A percentile compares a stretch with the other conserved stretches of the same genome.
Evolutionary conservation across 192 early-diverging fungal species (phyloP).

Genomic region (Allomyces macrogynus): DNA sequence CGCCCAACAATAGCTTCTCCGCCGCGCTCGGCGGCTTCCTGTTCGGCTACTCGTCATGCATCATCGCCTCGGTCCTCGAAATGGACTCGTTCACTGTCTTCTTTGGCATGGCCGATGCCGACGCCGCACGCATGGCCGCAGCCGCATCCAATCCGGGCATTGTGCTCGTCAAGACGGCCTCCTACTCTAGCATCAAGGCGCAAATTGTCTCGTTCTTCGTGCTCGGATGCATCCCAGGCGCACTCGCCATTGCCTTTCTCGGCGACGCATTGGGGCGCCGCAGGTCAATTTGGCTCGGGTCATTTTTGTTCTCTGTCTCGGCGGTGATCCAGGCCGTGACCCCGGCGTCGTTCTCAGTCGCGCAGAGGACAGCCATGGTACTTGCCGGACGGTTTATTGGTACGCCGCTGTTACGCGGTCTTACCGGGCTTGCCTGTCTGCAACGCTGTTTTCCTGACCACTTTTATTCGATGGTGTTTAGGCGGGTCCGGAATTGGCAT

Average conservation of each 20-base stretch:
- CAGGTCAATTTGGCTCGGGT: neutral
- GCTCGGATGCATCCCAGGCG: neutral
- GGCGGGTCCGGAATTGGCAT: constrained; percentile 1
- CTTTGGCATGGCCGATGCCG: neutral
- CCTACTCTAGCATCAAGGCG: neutral
- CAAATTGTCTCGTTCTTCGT: neutral
- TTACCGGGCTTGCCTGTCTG: too few species aligned
- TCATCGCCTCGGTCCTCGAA: neutral
- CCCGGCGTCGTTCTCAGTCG: neutral
- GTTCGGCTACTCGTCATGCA: neutral
- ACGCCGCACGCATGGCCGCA: neutral
- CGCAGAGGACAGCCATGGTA: neutral
- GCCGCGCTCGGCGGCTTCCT: neutral
- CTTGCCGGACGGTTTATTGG: neutral
- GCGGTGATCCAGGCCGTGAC: neutral
- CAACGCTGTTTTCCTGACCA: too few species aligned
- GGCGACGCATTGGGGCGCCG: neutral
- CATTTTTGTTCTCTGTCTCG: neutral
- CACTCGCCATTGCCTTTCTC: neutral
- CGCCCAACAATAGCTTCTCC: too few species aligned
- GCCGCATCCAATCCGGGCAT: neutral
- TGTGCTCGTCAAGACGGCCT: neutral
- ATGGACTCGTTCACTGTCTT: neutral
- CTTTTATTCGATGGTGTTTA: too few species aligned
- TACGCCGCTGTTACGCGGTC: too few species aligned